phyloP scores from a whole-genome alignment of 2,329 filamentous ascomycete species.

The Claviceps sorghi region DNA sequence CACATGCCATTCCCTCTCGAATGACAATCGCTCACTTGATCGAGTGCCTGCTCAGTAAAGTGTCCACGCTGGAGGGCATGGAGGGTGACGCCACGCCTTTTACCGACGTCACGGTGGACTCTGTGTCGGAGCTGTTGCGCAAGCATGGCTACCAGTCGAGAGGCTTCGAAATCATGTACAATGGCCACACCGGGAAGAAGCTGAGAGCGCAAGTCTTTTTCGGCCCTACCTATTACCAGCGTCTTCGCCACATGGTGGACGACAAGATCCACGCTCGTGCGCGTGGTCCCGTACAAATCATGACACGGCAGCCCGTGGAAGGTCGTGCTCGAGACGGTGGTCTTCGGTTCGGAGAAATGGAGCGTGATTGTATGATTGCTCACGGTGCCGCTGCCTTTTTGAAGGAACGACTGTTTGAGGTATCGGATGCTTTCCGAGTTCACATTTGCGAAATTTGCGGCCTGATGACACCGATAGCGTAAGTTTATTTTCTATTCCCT shows the following conservation, averaged over 20 bases:
- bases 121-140: constrained; percentile 71
- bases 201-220: constrained; percentile 90
- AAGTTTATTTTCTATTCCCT: constrained; percentile 33
- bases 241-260: constrained; percentile 97
- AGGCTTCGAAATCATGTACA: constrained; percentile 97
- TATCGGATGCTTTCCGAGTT: constrained; percentile 93
- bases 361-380: constrained; percentile 99
- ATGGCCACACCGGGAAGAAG: constrained; percentile 92
- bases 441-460: constrained; percentile 98
- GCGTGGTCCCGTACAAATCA: constrained; percentile 87
- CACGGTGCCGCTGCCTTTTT: constrained; percentile 93
- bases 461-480: constrained; percentile 98
- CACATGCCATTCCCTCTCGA: constrained; percentile 97
- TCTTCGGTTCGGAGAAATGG: constrained; percentile 99
- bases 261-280: constrained; percentile 99
- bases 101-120: constrained; percentile 92
- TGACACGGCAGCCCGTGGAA: constrained; percentile 93
- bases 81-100: constrained; percentile 97
- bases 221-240: constrained; percentile 96
- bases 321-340: constrained; percentile 96
- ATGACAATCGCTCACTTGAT: constrained; percentile 99
- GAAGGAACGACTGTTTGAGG: constrained; percentile 93
- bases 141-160: constrained; percentile 91
- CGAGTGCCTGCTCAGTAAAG: constrained; percentile 94
- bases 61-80: constrained; percentile 80